phyloP scores from a whole-genome alignment of 1,284 basidiomycete genomes.

The Boletus semigastroideus region DNA sequence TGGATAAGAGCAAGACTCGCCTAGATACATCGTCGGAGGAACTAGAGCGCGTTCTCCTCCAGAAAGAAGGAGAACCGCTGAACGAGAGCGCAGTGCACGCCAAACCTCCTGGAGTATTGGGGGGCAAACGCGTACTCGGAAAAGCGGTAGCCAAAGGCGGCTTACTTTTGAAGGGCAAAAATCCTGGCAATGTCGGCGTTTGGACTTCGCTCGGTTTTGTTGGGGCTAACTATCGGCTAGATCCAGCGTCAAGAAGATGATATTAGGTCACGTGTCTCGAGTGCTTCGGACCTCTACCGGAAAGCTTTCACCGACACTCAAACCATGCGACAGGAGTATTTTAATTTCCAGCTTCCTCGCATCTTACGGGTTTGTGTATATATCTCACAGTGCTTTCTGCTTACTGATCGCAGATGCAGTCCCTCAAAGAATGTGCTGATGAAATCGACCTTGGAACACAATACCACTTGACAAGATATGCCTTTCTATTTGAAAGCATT shows the following conservation, averaged over 20 bases:
- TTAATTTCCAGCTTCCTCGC: slow-evolving; percentile 94
- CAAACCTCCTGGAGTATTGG: slow-evolving; percentile 50
- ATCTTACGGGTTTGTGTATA: slow-evolving; percentile 75
- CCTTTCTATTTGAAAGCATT: slow-evolving; percentile 91
- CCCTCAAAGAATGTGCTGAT: slow-evolving; percentile 94
- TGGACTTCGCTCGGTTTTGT: slow-evolving; percentile 4
- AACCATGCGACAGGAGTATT: slow-evolving; percentile 91
- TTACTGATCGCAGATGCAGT: slow-evolving; percentile 44
- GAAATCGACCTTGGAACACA: slow-evolving; percentile 97
- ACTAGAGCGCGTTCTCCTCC: slow-evolving; percentile 87
- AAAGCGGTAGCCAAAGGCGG: slow-evolving; percentile 93
- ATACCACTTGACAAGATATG: slow-evolving; percentile 94
- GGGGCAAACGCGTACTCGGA: slow-evolving; percentile 76
- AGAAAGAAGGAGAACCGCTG: slow-evolving; percentile 91
- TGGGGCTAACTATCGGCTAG: slow-evolving; percentile 39
- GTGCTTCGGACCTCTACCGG: slow-evolving; percentile 85
- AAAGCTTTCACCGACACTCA: slow-evolving; percentile 93
- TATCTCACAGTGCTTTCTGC: slow-evolving; percentile 1
- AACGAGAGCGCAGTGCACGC: slow-evolving; percentile 76
- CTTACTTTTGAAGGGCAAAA: slow-evolving; percentile 89
- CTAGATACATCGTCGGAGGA: slow-evolving; percentile 93
- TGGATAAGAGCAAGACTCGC: slow-evolving; percentile 87
- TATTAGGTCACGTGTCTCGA: slow-evolving; percentile 80
- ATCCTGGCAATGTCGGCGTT: slow-evolving; percentile 79
- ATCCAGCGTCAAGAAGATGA: slow-evolving; percentile 96